These are phyloP conservation scores for Balakata baccata DNA, from an alignment of 345 rosid genomes.

Conservation along the genomic window DNA sequence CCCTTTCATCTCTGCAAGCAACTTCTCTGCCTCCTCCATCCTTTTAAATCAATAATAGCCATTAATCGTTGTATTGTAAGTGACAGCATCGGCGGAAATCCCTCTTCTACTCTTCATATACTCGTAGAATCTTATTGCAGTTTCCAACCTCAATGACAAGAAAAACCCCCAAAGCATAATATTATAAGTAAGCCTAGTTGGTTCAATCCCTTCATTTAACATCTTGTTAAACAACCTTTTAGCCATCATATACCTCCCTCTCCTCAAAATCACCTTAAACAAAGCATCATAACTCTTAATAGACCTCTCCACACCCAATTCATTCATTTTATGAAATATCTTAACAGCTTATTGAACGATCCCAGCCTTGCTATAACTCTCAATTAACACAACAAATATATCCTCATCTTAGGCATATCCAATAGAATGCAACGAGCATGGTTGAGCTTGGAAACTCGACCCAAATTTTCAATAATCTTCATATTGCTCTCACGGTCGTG, in stretches of 20 bases:
- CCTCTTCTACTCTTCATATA: conserved; percentile 65
- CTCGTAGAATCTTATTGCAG: conserved; percentile 72
- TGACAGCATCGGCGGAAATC: conserved; percentile 58
- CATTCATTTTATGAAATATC: conserved; percentile 68
- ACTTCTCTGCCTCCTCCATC: conserved; percentile 77
- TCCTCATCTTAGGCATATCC: conserved; percentile 88
- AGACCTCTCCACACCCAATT: conserved; percentile 71
- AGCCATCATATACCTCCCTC: conserved; percentile 90
- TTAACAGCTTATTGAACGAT: conserved; percentile 89
- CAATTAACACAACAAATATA: conserved; percentile 63
- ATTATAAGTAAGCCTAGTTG: conserved; percentile 70
- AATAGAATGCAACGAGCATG: conserved; percentile 79
- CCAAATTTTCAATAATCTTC: conserved; percentile 74
- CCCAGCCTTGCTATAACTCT: conserved; percentile 77
- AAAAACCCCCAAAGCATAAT: conserved; percentile 86
- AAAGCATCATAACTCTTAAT: conserved; percentile 62
- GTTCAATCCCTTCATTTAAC: conserved; percentile 74
- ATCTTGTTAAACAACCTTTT: conserved; percentile 76
- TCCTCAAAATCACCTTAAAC: conserved; percentile 75
- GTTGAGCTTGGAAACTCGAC: conserved; percentile 67
- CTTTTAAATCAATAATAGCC: conserved; percentile 65
- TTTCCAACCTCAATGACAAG: conserved; percentile 60
- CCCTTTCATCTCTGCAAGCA: conserved; percentile 84
- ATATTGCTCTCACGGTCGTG: conserved; percentile 69
- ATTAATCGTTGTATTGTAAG: conserved; percentile 73